These are phyloP conservation scores for Spirogloea muscicola DNA, from an alignment of 139 green algal genomes.

Conservation along the genomic window DNA sequence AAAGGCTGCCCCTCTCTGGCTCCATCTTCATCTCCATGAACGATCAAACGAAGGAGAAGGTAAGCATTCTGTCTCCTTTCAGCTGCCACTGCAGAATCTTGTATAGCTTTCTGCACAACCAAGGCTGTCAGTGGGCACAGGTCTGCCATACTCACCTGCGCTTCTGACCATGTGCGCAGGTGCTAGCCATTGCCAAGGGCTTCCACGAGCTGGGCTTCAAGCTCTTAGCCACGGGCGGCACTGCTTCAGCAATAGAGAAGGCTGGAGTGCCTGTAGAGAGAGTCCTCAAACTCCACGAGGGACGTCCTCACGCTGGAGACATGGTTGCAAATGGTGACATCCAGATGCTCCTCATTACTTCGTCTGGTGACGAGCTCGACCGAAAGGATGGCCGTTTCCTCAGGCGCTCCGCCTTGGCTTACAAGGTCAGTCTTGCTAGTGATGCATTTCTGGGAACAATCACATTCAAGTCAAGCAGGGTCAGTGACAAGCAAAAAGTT, in stretches of 20 bases:
- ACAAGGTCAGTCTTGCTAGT: too few relatives aligned
- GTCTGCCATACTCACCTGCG: too few relatives aligned
- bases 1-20: constrained; percentile 72
- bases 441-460: too few relatives aligned
- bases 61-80: too few relatives aligned
- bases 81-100: too few relatives aligned
- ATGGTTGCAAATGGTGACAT: constrained; percentile 52
- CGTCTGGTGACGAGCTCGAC: constrained; percentile 80
- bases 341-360: constrained; percentile 90
- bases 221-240: constrained; percentile 84
- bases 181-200: constrained; percentile 73
- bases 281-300: constrained; percentile 98
- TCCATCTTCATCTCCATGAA: constrained; percentile 92
- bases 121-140: too few relatives aligned
- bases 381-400: constrained; percentile 88
- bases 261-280: constrained; percentile 53
- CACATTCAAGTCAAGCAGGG: too few relatives aligned
- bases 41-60: constrained; percentile 81
- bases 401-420: constrained; percentile 74
- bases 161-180: too few relatives aligned
- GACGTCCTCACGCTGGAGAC: constrained; percentile 73
- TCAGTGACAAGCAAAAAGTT: too few relatives aligned
- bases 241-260: constrained; percentile 55
- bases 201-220: constrained; percentile 82
- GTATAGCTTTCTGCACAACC: too few relatives aligned